These are phyloP conservation scores for Penicillium nucicola DNA, from an alignment of 495 filamentous ascomycete species.

Conservation along the genomic window DNA sequence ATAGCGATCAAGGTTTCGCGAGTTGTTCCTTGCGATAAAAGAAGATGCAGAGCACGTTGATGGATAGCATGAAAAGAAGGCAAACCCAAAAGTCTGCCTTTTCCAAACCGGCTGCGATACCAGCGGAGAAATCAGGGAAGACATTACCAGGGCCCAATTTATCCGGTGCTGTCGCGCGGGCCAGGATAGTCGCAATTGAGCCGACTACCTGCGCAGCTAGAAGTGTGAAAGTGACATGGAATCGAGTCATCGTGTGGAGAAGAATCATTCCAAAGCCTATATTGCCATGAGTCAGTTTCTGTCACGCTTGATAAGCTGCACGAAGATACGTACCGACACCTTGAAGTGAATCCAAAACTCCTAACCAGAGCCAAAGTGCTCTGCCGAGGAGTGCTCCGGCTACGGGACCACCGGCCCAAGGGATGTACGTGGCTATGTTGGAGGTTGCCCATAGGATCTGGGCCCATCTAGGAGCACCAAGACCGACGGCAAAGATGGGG, in stretches of 20 bases:
- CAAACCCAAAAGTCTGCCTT: conserved; percentile 57
- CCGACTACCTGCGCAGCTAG: conserved; percentile 57
- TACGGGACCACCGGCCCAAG: conserved; percentile 44
- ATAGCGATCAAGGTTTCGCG: conserved; percentile 53
- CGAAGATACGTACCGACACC: conserved; percentile 28
- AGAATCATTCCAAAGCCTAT: conserved; percentile 64
- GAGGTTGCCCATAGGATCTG: conserved; percentile 51
- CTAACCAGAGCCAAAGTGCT: conserved; percentile 49
- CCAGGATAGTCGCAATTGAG: conserved; percentile 40
- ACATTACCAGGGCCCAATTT: conserved; percentile 58
- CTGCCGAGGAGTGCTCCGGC: conserved; percentile 42
- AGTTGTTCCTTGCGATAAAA: conserved; percentile 28
- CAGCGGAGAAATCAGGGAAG: conserved; percentile 57
- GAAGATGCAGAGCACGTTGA: conserved; percentile 57
- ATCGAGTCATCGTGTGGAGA: conserved; percentile 58
- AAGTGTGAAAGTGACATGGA: conserved; percentile 55
- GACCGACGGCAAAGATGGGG: conserved; percentile 49
- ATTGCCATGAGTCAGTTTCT: conserved; percentile 53
- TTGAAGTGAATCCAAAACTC: conserved; percentile 45
- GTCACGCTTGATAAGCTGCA: background rate
- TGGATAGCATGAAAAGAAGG: conserved; percentile 49
- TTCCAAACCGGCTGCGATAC: conserved; percentile 35
- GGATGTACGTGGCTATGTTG: conserved; percentile 42
- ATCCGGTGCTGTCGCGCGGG: conserved; percentile 48
- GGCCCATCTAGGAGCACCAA: conserved; percentile 47